A percentile compares a stretch with the other conserved stretches of the same genome.
phyloP scores from a whole-genome alignment of 495 filamentous ascomycete species.

The Penicillium pulvis region DNA sequence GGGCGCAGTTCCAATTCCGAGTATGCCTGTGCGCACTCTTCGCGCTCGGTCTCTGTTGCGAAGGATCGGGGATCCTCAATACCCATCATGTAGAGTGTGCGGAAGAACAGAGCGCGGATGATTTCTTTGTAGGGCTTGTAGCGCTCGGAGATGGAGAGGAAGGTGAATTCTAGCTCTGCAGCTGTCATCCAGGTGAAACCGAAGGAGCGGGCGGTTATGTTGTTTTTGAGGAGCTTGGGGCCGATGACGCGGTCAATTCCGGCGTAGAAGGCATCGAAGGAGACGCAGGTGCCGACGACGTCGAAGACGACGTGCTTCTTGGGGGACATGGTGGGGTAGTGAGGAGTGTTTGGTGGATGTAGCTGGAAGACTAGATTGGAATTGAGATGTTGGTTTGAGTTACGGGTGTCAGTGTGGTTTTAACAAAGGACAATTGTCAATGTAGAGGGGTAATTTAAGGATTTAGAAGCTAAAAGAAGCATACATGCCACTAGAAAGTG shows the following conservation, averaged over 20 bases:
- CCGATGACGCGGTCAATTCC: constrained; percentile 34
- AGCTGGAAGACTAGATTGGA: too few species aligned
- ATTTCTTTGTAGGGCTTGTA: constrained; percentile 38
- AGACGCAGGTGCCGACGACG: constrained; percentile 47
- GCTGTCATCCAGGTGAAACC: constrained; percentile 46
- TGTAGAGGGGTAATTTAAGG: background rate
- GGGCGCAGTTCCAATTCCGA: constrained; percentile 31
- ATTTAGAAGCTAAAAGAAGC: background rate
- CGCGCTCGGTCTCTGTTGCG: constrained; percentile 38
- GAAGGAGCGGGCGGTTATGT: constrained; percentile 37
- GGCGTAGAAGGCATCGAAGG: constrained; percentile 38
- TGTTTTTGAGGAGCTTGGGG: constrained; percentile 27
- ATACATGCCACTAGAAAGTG: background rate
- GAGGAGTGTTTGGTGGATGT: background rate
- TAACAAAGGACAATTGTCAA: background rate
- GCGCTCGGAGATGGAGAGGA: constrained; percentile 42
- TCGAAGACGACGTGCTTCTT: constrained; percentile 46
- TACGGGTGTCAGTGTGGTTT: background rate
- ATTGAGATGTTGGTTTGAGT: background rate
- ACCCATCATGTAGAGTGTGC: constrained; percentile 39
- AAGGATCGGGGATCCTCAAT: constrained; percentile 36
- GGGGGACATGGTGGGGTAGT: constrained; percentile 11
- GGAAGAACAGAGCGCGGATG: constrained; percentile 41
- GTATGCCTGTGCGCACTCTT: constrained; percentile 31
- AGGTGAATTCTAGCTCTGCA: constrained; percentile 46